These are phyloP conservation scores for Penicillium sp. DNA, from an alignment of 2,329 filamentous ascomycete species.

Conservation along the genomic window DNA sequence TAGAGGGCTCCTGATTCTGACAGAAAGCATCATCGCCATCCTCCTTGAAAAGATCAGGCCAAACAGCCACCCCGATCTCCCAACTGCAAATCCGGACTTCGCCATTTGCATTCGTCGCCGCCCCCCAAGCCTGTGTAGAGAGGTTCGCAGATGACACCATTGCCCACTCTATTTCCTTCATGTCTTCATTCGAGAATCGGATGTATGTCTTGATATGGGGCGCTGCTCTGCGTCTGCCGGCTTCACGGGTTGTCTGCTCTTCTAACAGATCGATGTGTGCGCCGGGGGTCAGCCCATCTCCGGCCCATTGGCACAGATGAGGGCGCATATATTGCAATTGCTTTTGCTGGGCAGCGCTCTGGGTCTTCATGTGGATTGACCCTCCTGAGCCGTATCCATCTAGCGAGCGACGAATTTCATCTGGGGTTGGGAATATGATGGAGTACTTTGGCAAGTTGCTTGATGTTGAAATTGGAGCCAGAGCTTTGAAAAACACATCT, in stretches of 20 bases:
- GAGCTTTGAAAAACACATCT: conserved; percentile 59
- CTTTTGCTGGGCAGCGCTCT: conserved; percentile 69
- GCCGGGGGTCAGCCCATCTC: conserved; percentile 46
- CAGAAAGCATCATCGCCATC: neutral
- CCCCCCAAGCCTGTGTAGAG: conserved; percentile 87
- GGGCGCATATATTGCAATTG: conserved; percentile 74
- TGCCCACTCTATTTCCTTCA: conserved; percentile 72
- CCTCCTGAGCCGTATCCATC: conserved; percentile 76
- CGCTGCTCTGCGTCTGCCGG: conserved; percentile 68
- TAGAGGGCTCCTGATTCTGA: neutral
- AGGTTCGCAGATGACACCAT: conserved; percentile 89
- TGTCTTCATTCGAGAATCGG: conserved; percentile 53
- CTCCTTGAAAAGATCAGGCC: conserved; percentile 61
- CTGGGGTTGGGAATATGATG: conserved; percentile 77
- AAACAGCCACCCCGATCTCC: conserved; percentile 81
- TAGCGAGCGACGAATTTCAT: conserved; percentile 74
- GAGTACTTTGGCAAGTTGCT: conserved; percentile 53
- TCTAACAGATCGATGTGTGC: conserved; percentile 12
- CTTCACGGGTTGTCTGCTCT: conserved; percentile 42
- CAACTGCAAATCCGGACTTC: conserved; percentile 76
- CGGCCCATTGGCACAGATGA: conserved; percentile 74
- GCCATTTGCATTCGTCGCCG: conserved; percentile 56
- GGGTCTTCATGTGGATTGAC: conserved; percentile 80
- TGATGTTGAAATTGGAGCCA: conserved; percentile 26
- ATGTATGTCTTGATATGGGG: conserved; percentile 92